Evolutionary conservation across 2,329 filamentous ascomycete species (phyloP).

Genomic region (Ceratocystis diversiconidia): DNA sequence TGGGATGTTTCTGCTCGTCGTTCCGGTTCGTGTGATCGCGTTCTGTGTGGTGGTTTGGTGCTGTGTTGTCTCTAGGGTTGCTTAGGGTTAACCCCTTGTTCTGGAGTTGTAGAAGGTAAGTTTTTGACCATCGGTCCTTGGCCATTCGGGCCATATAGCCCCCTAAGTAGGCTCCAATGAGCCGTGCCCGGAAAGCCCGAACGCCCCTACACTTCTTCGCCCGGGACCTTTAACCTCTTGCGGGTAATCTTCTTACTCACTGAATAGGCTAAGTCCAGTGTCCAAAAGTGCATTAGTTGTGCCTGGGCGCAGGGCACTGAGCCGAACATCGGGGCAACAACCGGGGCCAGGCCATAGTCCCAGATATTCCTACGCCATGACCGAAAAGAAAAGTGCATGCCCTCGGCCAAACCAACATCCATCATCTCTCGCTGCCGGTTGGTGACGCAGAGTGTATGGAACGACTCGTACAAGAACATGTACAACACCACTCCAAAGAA

Average conservation of each 20-base stretch:
- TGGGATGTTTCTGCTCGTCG: too few species aligned
- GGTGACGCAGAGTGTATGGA: constrained; percentile 47
- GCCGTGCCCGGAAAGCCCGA: not conserved
- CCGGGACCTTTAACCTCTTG: constrained; percentile 8
- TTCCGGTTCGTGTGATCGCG: too few species aligned
- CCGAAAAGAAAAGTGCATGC: constrained; percentile 51
- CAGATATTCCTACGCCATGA: constrained; percentile 40
- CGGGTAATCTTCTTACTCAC: constrained; percentile 56
- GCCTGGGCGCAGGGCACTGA: constrained; percentile 54
- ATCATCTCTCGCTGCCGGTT: constrained; percentile 52
- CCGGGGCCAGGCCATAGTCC: constrained; percentile 51
- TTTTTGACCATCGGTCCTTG: too few species aligned
- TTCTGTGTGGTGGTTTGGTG: too few species aligned
- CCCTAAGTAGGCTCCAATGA: not conserved
- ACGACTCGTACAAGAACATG: constrained; percentile 53
- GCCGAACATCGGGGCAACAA: constrained; percentile 55
- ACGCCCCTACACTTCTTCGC: not conserved
- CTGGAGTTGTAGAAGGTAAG: too few species aligned
- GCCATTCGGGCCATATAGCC: not conserved
- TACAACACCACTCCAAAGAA: constrained; percentile 50
- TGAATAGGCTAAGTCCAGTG: constrained; percentile 51
- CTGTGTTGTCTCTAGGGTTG: too few species aligned
- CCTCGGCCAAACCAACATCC: constrained; percentile 47
- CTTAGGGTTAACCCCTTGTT: too few species aligned
- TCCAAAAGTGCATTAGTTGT: constrained; percentile 56